A percentile compares a stretch with the other conserved stretches of the same genome.
phyloP scores from a whole-genome alignment of 768 basidiomycete genomes.

The Agrocybe praecox region DNA sequence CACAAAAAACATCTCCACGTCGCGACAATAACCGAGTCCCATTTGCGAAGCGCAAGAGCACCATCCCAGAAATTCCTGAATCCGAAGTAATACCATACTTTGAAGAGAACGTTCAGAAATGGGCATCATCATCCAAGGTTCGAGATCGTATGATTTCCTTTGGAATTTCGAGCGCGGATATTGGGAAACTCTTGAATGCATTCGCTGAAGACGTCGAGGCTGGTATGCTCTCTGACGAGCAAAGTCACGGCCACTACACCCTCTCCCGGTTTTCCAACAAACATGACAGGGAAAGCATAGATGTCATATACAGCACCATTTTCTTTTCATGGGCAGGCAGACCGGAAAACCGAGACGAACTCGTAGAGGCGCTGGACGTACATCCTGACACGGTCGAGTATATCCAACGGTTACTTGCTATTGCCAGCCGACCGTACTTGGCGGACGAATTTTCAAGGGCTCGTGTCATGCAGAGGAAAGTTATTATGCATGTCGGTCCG shows the following conservation, averaged over 20 bases:
- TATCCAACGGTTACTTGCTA: conserved; percentile 37
- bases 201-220: conserved; percentile 42
- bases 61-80: conserved; percentile 6
- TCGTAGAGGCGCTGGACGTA: conserved; percentile 19
- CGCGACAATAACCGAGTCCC: no score
- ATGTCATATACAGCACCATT: conserved; percentile 51
- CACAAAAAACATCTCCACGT: neutral
- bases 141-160: conserved; percentile 45
- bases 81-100: conserved; percentile 30
- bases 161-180: conserved; percentile 46
- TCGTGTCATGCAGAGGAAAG: conserved; percentile 65
- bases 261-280: conserved; percentile 45
- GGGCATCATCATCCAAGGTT: conserved; percentile 36
- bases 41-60: neutral
- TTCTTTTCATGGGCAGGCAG: conserved; percentile 54
- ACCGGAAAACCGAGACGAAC: conserved; percentile 6
- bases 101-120: conserved; percentile 34
- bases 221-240: conserved; percentile 31
- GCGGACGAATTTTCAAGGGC: conserved; percentile 53
- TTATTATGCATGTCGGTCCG: conserved; percentile 96
- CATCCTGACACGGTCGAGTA: conserved; percentile 32
- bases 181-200: conserved; percentile 39
- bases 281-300: conserved; percentile 31
- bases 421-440: conserved; percentile 45
- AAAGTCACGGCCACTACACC: conserved; percentile 34